phyloP scores from a whole-genome alignment of 768 basidiomycete genomes.

The Aureoboletus auriporus region DNA sequence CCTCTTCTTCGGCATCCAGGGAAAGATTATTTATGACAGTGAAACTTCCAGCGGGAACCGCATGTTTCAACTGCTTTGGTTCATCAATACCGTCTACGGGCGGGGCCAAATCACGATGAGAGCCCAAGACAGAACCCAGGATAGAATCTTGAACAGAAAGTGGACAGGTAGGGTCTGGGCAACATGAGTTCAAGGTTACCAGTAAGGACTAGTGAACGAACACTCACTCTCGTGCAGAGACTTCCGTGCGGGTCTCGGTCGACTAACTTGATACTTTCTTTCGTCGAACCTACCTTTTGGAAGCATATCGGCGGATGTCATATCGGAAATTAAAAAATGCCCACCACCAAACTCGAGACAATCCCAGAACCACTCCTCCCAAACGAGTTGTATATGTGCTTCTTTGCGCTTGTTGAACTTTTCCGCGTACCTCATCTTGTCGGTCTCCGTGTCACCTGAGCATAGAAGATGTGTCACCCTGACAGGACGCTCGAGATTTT shows the following conservation, averaged over 20 bases:
- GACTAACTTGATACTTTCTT: slow-evolving; percentile 50
- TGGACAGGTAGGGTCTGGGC: slow-evolving; percentile 10
- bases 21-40: slow-evolving; percentile 18
- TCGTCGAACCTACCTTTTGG: slow-evolving; percentile 61
- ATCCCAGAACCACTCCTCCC: slow-evolving; percentile 99
- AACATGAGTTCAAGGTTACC: neutral
- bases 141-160: slow-evolving; percentile 13
- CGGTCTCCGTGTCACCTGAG: slow-evolving; percentile 57
- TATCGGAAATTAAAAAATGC: slow-evolving; percentile 1
- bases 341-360: slow-evolving; percentile 71
- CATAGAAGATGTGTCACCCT: slow-evolving; percentile 85
- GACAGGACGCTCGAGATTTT: slow-evolving; percentile 73
- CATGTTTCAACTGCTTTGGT: slow-evolving; percentile 16
- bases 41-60: slow-evolving; percentile 13
- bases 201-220: neutral
- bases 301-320: neutral
- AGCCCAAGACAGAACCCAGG: slow-evolving; percentile 10
- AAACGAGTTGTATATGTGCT: slow-evolving; percentile 73
- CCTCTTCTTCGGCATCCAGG: slow-evolving; percentile 40
- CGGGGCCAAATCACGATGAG: slow-evolving; percentile 12
- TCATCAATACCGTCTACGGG: slow-evolving; percentile 12
- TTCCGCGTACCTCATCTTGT: slow-evolving; percentile 77
- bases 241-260: slow-evolving; percentile 59
- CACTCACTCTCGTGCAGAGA: slow-evolving; percentile 21
- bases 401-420: slow-evolving; percentile 69